Percentiles rank a stretch among this genome's conserved stretches.
Evolutionary conservation across 2,329 filamentous ascomycete species (phyloP).

Genomic region (Colletotrichum godetiae): DNA sequence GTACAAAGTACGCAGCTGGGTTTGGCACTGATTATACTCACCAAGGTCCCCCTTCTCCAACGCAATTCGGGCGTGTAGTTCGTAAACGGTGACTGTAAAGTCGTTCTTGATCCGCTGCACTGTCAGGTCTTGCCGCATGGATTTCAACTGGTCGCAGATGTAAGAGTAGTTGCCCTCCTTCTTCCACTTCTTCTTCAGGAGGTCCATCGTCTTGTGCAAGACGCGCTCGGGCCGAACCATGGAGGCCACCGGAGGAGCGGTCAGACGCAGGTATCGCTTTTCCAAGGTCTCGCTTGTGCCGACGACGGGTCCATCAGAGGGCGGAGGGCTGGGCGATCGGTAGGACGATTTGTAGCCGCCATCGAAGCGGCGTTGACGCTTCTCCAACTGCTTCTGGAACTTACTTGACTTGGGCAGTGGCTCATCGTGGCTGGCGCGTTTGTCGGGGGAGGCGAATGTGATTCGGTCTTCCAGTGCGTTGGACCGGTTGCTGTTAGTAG

Average conservation of each 20-base stretch:
- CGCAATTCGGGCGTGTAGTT: conserved; percentile 96
- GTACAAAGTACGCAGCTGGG: conserved; percentile 93
- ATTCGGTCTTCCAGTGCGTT: conserved; percentile 78
- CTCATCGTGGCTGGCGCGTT: conserved; percentile 56
- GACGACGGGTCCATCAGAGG: conserved; percentile 78
- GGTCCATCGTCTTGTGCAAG: conserved; percentile 84
- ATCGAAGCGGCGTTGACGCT: conserved; percentile 89
- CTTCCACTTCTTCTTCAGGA: conserved; percentile 95
- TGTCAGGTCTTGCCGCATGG: conserved; percentile 95
- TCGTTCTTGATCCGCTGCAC: conserved; percentile 97
- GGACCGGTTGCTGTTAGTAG: conserved; percentile 66
- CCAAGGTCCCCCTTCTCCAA: conserved; percentile 98
- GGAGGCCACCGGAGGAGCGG: conserved; percentile 87
- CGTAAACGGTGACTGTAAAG: conserved; percentile 96
- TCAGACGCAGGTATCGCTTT: conserved; percentile 95
- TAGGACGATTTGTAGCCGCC: conserved; percentile 69
- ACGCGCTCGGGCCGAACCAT: conserved; percentile 87
- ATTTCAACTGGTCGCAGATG: conserved; percentile 99
- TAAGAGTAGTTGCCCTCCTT: conserved; percentile 94
- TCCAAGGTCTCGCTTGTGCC: conserved; percentile 87
- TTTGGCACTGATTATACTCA: conserved; percentile 99
- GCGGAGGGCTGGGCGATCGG: conserved; percentile 67
- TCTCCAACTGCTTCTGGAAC: conserved; percentile 88
- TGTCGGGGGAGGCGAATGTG: conserved; percentile 67
- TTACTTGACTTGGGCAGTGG: conserved; percentile 75